These are phyloP conservation scores for Cladosporium colombiae DNA, from an alignment of 2,329 filamentous ascomycete genomes.

Conservation along the genomic window DNA sequence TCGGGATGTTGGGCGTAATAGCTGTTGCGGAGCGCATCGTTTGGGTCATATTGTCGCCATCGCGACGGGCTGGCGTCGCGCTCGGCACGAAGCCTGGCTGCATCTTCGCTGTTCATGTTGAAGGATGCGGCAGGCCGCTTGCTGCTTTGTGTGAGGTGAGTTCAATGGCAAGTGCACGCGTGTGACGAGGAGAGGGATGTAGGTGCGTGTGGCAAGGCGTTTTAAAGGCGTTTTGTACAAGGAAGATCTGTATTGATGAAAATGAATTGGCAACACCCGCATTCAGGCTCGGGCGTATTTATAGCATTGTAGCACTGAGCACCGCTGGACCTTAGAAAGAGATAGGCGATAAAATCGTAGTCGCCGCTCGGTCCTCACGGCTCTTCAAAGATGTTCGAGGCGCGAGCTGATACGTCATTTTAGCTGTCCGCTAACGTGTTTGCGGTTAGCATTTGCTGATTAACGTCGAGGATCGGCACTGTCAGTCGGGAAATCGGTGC, in stretches of 20 bases:
- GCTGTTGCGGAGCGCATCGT: constrained; percentile 5
- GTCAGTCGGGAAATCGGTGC: background rate
- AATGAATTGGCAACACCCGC: background rate
- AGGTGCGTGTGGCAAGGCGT: background rate
- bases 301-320: background rate
- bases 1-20: constrained; percentile 14
- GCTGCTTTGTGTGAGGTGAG: background rate
- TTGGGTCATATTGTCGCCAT: constrained; percentile 20
- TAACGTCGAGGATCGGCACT: background rate
- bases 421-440: background rate
- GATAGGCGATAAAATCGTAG: background rate
- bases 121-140: background rate
- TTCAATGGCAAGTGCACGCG: background rate
- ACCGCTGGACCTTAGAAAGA: background rate
- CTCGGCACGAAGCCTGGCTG: constrained; percentile 16
- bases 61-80: constrained; percentile 17
- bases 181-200: background rate
- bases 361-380: constrained; percentile 9
- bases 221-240: background rate
- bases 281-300: background rate
- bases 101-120: constrained; percentile 20
- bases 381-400: background rate
- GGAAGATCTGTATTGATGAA: background rate
- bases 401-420: constrained; percentile 6
- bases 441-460: background rate